Evolutionary conservation across 805 yeast species (phyloP), one percentile per base, ranked within the genome.

Genomic region (Kodamaea neixiangensis): DNA sequence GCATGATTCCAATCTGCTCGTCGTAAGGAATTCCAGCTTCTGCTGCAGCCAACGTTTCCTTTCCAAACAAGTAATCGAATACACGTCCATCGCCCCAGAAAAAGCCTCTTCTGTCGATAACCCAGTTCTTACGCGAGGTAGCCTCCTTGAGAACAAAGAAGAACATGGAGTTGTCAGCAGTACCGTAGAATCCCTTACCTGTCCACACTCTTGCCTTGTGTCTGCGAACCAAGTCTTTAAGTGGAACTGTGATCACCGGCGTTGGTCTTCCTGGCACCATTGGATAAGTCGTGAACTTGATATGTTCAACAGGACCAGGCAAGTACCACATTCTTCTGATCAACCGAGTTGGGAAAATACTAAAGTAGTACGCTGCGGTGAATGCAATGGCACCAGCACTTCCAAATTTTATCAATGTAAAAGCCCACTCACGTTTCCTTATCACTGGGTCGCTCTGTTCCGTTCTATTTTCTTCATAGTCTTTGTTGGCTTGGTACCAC

Each of bases 81-180:
- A 89, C 86, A 52, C 96, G 76, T 13, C 96, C 96, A 66, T 89
- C 96, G 31, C 94, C 92, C 96, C 96, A 89, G 71, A 87, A 89
- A 75, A 90, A 89, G 10, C 96, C 96, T 59, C 83, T 85, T 57
- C 96, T 76, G 63, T 89, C 96, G 15, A 88, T 86, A 14, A 86
- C 70, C 89, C 92, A 89, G 19, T 88, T 89, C 37, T 80, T 73
- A n/a, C 55, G 58, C 11, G 53, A 50, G 17, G 79, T 78, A 18
- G 72, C 67, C 59, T 88, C 93, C 64, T 81, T 83, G 56, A 89
- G 66, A 44, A 86, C 79, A 62, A 88, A 86, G 75, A 86, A 84
- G 65, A 89, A 89, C 47, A 87, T 78, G 2, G 87, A 75, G 44
- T 83, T 80, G 66, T 87, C 91, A 20, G 87, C 78, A 1, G 96